Conservation (phyloP, 768 basidiomycete species). For the Phanerochaete sordida region DNA sequence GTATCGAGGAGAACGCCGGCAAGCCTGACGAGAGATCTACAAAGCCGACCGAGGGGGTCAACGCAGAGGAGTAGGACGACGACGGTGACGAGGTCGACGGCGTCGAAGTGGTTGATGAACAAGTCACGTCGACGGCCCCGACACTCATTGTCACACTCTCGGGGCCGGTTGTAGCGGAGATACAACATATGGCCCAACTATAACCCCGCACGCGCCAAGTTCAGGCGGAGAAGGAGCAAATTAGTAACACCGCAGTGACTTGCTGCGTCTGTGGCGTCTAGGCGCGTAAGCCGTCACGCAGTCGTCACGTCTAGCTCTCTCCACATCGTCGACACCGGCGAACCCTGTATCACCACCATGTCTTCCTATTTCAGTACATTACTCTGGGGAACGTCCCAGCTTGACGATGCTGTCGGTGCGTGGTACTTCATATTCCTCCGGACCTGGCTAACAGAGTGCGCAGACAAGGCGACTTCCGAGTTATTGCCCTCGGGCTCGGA, state of each 20-base stretch:
- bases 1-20: not conserved
- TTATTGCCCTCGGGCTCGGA: conserved; percentile 77
- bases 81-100: conserved; percentile 23
- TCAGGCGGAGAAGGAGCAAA: not conserved
- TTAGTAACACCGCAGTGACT: not conserved
- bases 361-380: conserved; percentile 56
- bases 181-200: not conserved
- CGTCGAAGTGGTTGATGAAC: conserved; percentile 27
- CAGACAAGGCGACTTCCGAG: conserved; percentile 95
- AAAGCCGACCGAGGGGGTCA: conserved; percentile 1
- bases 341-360: conserved; percentile 34
- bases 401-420: conserved; percentile 81
- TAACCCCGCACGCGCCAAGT: not conserved
- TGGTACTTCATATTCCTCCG: conserved; percentile 4
- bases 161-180: conserved; percentile 6
- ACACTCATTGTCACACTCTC: conserved; percentile 16
- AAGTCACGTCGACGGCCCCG: conserved; percentile 21
- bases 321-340: conserved; percentile 8
- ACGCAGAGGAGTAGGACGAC: conserved; percentile 16
- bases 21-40: not conserved
- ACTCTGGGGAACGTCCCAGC: conserved; percentile 80
- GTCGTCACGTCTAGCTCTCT: conserved; percentile 1
- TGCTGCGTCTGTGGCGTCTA: conserved; percentile 7
- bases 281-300: conserved; percentile 6
- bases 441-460: not conserved